Conservation (phyloP, 306 rosid species). For the Mucuna pruriens region DNA sequence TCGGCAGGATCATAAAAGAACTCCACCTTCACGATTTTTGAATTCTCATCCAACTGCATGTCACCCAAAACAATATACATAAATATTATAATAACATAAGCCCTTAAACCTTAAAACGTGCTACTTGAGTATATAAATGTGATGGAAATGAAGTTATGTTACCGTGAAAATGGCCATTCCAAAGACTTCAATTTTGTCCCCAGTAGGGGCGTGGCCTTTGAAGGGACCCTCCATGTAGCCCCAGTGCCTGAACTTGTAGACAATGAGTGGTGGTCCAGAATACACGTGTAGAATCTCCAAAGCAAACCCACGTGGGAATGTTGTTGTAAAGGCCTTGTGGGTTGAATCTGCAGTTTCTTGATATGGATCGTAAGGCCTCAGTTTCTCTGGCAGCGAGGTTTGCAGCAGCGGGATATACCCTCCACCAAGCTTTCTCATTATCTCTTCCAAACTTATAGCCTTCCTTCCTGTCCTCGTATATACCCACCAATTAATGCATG, state of each 20-base stretch:
- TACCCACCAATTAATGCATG: not conserved
- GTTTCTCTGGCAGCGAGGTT: constrained; percentile 56
- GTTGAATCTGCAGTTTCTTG: constrained; percentile 61
- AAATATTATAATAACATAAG: no score
- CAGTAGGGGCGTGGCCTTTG: constrained; percentile 68
- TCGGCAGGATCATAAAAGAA: constrained; percentile 70
- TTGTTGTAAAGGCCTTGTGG: constrained; percentile 50
- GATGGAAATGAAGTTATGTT: not conserved
- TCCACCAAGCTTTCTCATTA: constrained; percentile 64
- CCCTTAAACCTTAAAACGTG: no score
- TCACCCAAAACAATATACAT: not conserved
- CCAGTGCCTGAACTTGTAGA: constrained; percentile 81
- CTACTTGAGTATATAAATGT: no score
- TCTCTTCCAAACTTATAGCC: constrained; percentile 45
- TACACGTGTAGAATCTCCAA: constrained; percentile 59
- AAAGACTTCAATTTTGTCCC: constrained; percentile 49
- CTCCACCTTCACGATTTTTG: constrained; percentile 66
- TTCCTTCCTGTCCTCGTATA: constrained; percentile 68
- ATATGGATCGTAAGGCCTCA: constrained; percentile 56
- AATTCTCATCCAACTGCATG: constrained; percentile 63
- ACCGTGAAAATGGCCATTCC: constrained; percentile 67
- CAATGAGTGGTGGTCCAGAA: constrained; percentile 62
- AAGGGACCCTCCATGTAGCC: constrained; percentile 81
- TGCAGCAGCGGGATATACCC: constrained; percentile 63
- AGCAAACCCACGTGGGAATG: constrained; percentile 77